Evolutionary conservation across 2,329 filamentous ascomycete species (phyloP), one percentile per base, ranked within the genome.

Genomic region (Albophoma yamanashiensis): DNA sequence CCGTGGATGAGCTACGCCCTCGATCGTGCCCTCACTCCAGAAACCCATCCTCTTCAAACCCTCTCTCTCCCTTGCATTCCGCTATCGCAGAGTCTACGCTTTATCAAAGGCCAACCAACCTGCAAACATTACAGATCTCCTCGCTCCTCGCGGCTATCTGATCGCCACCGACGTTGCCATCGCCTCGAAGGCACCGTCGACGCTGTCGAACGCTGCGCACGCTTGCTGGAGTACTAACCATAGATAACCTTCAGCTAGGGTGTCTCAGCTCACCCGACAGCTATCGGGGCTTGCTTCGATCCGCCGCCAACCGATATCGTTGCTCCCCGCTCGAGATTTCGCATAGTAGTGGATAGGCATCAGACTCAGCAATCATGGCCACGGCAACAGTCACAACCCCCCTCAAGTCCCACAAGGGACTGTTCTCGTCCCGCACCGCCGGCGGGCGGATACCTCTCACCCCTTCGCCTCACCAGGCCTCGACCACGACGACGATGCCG

Each of bases 371-470:
- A 76, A 83, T 69, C 74, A 97, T 97, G 93, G 91, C 93, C 74
- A 89, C 78, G 62, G 75, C 88, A 75, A 78, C 84, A 72, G 86
- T 97, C 76, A 89, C 91, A 70, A 97, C 94, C 63, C 94, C 94
- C 62, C 82, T 94, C 73, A 97, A 97, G 83, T 94, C 90, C 82
- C 93, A 96, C 76, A 87, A 89, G 77, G 91, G 92, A 62, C 84
- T 97, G 70, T 97, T 97, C 80, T 92, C 89, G 67, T 86, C 90
- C 67, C 92, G 92, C 74, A 94, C 92, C 73, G 94, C 92, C 75
- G 92, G 93, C 78, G 92, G 92, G 73, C 91, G 94, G 64, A 92
- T 96, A 82, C 92, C 94, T 68, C 79, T 99, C 72, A 97, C 93
- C 4, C 93, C 94, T 39, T 97, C 93, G 61, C 94, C 94, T 61